These are phyloP conservation scores for Sporisorium scitamineum DNA, from an alignment of 1,284 basidiomycete genomes.

Conservation along the genomic window DNA sequence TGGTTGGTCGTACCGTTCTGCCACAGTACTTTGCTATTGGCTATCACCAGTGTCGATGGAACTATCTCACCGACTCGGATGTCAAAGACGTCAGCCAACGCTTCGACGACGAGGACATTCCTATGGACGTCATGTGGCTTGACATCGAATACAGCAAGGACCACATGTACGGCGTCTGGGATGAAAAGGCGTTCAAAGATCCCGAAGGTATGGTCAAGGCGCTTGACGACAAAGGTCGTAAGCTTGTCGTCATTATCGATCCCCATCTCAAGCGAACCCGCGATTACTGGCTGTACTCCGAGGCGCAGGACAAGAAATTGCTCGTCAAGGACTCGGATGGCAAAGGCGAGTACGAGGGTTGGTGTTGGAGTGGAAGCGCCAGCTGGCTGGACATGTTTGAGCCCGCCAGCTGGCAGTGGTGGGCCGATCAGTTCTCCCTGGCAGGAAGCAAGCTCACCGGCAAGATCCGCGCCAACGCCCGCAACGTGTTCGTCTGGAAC, in stretches of 20 bases:
- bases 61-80: conserved; percentile 92
- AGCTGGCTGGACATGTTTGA: conserved; percentile 99
- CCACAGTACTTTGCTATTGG: conserved; percentile 92
- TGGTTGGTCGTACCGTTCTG: conserved; percentile 87
- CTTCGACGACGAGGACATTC: conserved; percentile 93
- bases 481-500: conserved; percentile 90
- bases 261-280: conserved; percentile 90
- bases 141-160: conserved; percentile 92
- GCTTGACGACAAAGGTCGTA: conserved; percentile 85
- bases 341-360: conserved; percentile 87
- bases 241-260: conserved; percentile 98
- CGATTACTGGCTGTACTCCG: conserved; percentile 85
- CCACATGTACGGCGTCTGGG: conserved; percentile 98
- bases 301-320: conserved; percentile 82
- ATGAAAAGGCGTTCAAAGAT: conserved; percentile 89
- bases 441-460: conserved; percentile 33
- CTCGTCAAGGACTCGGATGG: conserved; percentile 85
- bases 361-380: conserved; percentile 97
- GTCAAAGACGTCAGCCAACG: conserved; percentile 85
- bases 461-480: conserved; percentile 64
- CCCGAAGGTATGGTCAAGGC: conserved; percentile 92
- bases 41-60: conserved; percentile 99
- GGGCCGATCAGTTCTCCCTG: conserved; percentile 72
- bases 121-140: conserved; percentile 97
- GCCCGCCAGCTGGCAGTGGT: conserved; percentile 89